Percentiles rank a stretch among this genome's conserved stretches.
Evolutionary conservation across 352 stramenopile genomes (phyloP).

Genomic region (Pythium myriotylum): DNA sequence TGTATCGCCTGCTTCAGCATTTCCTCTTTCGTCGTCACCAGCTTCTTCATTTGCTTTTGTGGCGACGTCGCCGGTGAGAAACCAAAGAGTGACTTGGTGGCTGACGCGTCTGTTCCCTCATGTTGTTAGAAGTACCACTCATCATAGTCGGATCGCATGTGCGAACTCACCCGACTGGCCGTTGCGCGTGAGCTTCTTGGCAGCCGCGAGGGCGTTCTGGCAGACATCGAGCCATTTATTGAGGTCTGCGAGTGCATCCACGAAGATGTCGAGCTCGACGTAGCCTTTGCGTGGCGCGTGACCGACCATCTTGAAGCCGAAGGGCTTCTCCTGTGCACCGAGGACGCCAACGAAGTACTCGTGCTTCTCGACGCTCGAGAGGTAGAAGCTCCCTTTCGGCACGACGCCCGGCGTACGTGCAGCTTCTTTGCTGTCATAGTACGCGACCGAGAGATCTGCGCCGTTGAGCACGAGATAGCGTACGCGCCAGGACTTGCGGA

Average conservation of each 20-base stretch:
- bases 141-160: too few relatives aligned
- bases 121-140: too few relatives aligned
- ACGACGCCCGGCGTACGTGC: conserved; percentile 33
- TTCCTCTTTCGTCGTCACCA: conserved; percentile 59
- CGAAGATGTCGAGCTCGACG: conserved; percentile 81
- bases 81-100: conserved; percentile 59
- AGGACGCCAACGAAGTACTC: conserved; percentile 76
- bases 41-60: conserved; percentile 71
- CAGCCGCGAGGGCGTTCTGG: conserved; percentile 64
- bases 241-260: conserved; percentile 59
- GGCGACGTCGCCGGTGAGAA: conserved; percentile 47
- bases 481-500: conserved; percentile 84
- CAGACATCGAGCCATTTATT: conserved; percentile 84
- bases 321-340: conserved; percentile 69
- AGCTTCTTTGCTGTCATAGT: conserved; percentile 76
- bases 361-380: conserved; percentile 78
- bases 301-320: conserved; percentile 85
- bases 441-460: conserved; percentile 63
- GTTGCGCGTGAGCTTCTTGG: conserved; percentile 49
- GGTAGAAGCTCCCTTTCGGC: conserved; percentile 73
- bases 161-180: conserved; percentile 13
- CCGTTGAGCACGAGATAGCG: conserved; percentile 80
- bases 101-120: conserved; percentile 28
- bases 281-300: conserved; percentile 77
- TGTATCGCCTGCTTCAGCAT: conserved; percentile 73